phyloP scores from a whole-genome alignment of 495 filamentous ascomycete genomes.

The Podospora bellae-mahoneyi region DNA sequence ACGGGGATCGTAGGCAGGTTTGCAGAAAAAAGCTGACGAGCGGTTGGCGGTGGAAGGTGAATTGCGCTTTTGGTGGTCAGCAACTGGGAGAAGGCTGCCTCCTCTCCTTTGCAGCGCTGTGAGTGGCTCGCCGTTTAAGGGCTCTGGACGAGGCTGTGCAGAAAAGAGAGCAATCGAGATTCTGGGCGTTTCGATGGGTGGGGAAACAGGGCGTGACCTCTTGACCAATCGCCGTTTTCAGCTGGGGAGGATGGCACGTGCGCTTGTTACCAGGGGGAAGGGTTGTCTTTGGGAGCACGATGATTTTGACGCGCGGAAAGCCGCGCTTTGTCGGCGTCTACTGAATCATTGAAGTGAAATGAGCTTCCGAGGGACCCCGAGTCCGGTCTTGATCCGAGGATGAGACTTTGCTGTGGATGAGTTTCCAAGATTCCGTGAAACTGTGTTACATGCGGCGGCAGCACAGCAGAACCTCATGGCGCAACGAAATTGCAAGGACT shows the following conservation, averaged over 20 bases:
- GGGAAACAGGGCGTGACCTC: slow-evolving; percentile 19
- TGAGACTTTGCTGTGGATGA: background rate
- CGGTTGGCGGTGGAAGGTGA: background rate
- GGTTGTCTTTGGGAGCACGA: background rate
- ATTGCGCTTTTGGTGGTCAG: slow-evolving; percentile 5
- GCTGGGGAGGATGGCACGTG: slow-evolving; percentile 11
- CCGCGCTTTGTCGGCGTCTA: background rate
- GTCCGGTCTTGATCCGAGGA: background rate
- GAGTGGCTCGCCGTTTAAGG: slow-evolving; percentile 1
- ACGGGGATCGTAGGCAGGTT: background rate
- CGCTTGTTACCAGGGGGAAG: background rate
- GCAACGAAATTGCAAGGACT: background rate
- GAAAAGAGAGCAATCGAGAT: background rate
- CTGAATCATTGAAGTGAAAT: background rate
- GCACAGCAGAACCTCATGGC: background rate
- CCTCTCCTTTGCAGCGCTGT: background rate
- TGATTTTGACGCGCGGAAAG: slow-evolving; percentile 9
- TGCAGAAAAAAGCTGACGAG: background rate
- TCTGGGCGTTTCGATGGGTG: slow-evolving; percentile 24
- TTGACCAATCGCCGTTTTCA: slow-evolving; percentile 25
- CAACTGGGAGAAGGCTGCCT: slow-evolving; percentile 8
- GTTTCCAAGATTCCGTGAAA: background rate
- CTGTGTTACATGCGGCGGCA: background rate
- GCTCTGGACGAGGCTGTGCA: slow-evolving; percentile 19
- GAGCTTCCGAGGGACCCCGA: background rate